Evolutionary conservation across 148 eudicot genomes (phyloP).

Genomic region (Cornus controversa): DNA sequence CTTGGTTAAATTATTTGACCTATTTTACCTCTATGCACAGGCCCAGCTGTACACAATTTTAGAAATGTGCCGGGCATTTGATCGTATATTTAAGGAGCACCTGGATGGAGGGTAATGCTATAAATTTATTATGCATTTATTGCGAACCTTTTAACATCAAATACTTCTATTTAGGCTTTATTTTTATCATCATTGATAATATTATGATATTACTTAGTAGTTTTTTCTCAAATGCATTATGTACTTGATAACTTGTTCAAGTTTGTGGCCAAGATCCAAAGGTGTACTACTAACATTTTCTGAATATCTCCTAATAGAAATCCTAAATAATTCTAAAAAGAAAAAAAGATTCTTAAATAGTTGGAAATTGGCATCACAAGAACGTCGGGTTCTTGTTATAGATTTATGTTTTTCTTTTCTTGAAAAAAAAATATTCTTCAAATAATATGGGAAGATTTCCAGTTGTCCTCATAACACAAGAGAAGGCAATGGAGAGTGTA

Average conservation of each 20-base stretch:
- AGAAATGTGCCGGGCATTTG: conserved; percentile 99
- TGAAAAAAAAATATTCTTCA: too few species aligned
- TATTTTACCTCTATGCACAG: conserved; percentile 39
- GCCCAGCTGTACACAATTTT: conserved; percentile 94
- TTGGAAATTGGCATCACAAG: too few species aligned
- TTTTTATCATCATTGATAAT: neutral
- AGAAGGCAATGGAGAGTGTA: too few species aligned
- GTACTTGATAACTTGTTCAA: conserved; percentile 1
- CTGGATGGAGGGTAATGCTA: conserved; percentile 95
- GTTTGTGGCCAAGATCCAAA: neutral
- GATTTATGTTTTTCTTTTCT: too few species aligned
- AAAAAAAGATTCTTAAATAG: too few species aligned
- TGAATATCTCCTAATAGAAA: too few species aligned
- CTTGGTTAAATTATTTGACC: neutral
- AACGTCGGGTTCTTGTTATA: too few species aligned
- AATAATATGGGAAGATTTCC: too few species aligned
- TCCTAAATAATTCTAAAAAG: too few species aligned
- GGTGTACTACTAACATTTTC: too few species aligned
- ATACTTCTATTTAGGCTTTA: neutral
- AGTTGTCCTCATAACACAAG: too few species aligned
- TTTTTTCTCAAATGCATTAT: conserved; percentile 1
- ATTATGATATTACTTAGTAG: neutral
- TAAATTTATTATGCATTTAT: neutral
- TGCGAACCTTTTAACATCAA: conserved; percentile 10
- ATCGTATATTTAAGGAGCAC: conserved; percentile 88